Evolutionary conservation across 2,329 filamentous ascomycete species (phyloP).

Genomic region (Corinectria fuckeliana): DNA sequence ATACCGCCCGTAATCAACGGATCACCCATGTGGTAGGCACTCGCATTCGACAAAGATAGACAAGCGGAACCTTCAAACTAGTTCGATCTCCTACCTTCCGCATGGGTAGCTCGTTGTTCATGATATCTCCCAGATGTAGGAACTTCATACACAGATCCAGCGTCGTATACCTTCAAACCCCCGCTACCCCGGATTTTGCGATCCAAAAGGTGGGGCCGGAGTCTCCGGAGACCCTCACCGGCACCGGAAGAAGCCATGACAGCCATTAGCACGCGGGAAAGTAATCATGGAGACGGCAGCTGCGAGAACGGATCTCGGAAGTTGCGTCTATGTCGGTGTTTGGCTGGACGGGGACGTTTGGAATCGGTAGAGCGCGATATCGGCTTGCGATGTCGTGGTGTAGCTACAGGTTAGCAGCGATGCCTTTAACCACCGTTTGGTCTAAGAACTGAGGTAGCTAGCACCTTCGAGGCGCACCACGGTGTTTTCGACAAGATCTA

Average conservation of each 20-base stretch:
- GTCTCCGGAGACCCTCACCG: slow-evolving; percentile 8
- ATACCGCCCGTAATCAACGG: slow-evolving; percentile 47
- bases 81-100: slow-evolving; percentile 45
- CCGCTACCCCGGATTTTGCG: slow-evolving; percentile 18
- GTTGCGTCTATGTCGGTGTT: neutral
- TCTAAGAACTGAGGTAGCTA: slow-evolving; percentile 53
- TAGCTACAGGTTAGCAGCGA: too few species aligned
- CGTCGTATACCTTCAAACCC: slow-evolving; percentile 38
- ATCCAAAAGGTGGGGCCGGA: slow-evolving; percentile 1
- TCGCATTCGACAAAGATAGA: slow-evolving; percentile 50
- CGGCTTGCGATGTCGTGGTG: too few species aligned
- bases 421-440: slow-evolving; percentile 58
- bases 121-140: slow-evolving; percentile 42
- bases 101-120: slow-evolving; percentile 49
- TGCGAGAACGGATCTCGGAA: neutral
- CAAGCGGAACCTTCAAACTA: slow-evolving; percentile 48
- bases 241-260: neutral
- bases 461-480: slow-evolving; percentile 62
- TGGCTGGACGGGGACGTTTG: neutral
- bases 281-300: neutral
- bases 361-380: neutral
- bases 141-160: slow-evolving; percentile 35
- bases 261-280: neutral
- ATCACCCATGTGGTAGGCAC: slow-evolving; percentile 50
- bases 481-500: slow-evolving; percentile 56